Conservation (phyloP, 345 rosid genomes). For the Lumnitzera littorea region DNA sequence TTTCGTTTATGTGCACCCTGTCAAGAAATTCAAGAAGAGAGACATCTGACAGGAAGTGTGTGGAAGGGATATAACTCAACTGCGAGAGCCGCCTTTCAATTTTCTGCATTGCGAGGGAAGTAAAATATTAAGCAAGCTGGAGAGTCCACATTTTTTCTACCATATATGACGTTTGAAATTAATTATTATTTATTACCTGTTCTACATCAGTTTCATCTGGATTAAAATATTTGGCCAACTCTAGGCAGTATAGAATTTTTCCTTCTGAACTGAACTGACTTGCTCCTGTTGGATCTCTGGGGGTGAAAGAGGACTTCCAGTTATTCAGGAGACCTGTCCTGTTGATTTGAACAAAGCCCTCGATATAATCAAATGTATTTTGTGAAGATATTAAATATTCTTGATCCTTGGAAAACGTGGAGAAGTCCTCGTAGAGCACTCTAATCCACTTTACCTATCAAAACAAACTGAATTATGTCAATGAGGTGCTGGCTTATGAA, state of each 20-base stretch:
- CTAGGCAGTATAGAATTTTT: conserved; percentile 76
- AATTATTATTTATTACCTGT: conserved; percentile 37
- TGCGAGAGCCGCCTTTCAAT: conserved; percentile 45
- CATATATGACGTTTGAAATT: neutral
- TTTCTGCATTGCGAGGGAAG: conserved; percentile 34
- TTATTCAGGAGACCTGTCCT: conserved; percentile 63
- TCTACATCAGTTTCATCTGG: conserved; percentile 33
- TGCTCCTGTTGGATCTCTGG: conserved; percentile 61
- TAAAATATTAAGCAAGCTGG: neutral
- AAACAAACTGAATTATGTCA: conserved; percentile 7
- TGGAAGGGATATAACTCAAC: conserved; percentile 58
- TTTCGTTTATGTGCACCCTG: conserved; percentile 66
- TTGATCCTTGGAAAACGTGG: conserved; percentile 71
- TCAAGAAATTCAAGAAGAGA: conserved; percentile 74
- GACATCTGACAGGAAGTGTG: conserved; percentile 66
- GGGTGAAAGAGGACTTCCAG: conserved; percentile 82
- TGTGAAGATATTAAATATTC: conserved; percentile 57
- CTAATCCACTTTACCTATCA: conserved; percentile 88
- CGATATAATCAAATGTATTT: conserved; percentile 73
- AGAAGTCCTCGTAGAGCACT: conserved; percentile 80
- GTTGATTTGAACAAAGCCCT: conserved; percentile 82
- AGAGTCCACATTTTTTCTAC: conserved; percentile 1
- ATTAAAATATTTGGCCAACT: conserved; percentile 69
- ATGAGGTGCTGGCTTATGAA: neutral
- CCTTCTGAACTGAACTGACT: conserved; percentile 70